These are phyloP conservation scores for Gossypium mustelinum DNA, from an alignment of 345 rosid species.

Conservation along the genomic window DNA sequence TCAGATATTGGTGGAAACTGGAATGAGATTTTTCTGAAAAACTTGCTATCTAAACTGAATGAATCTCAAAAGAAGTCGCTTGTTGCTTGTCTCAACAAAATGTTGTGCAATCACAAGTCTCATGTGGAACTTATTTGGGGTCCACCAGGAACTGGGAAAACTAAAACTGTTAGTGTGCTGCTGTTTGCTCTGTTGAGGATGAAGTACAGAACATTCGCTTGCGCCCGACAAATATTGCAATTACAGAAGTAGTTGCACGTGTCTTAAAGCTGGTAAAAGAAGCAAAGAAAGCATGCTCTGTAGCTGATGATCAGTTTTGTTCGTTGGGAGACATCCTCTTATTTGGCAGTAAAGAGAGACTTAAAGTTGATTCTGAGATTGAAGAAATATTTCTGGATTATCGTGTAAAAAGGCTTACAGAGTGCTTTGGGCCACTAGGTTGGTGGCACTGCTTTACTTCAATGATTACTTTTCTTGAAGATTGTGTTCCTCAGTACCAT, in stretches of 20 bases:
- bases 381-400: constrained; percentile 39
- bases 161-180: constrained; percentile 33
- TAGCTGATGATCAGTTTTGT: constrained; percentile 6
- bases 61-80: constrained; percentile 32
- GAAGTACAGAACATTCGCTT: constrained; percentile 37
- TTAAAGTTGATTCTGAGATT: constrained; percentile 24
- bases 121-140: constrained; percentile 48
- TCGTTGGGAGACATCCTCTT: constrained; percentile 18
- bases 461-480: constrained; percentile 26
- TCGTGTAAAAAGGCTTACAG: constrained; percentile 31
- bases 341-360: constrained; percentile 28
- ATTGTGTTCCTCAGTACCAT: constrained; percentile 24
- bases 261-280: constrained; percentile 36
- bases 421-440: constrained; percentile 21
- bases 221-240: constrained; percentile 50
- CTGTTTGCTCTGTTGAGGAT: constrained; percentile 27
- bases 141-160: constrained; percentile 59
- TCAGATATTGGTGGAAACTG: not conserved
- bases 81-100: constrained; percentile 22
- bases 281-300: not conserved
- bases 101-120: constrained; percentile 25
- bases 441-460: constrained; percentile 32
- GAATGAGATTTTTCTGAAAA: constrained; percentile 3
- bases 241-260: constrained; percentile 39
- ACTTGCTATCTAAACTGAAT: constrained; percentile 23